These are phyloP conservation scores for Coccomyxa subellipsoidea DNA, from an alignment of 163 green algal species.

Conservation along the genomic window DNA sequence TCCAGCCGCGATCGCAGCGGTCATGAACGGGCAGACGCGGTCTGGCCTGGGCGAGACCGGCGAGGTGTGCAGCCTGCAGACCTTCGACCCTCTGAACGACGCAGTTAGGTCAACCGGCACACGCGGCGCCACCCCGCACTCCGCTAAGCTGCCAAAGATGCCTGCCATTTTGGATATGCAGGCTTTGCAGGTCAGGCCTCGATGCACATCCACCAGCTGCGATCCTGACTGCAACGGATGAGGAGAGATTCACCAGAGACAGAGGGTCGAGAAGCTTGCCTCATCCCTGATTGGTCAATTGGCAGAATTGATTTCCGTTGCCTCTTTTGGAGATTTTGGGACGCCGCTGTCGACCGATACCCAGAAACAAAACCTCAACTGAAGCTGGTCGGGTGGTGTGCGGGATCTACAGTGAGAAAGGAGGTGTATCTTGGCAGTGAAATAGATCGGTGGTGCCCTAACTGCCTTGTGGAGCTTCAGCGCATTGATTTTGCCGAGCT, in stretches of 20 bases:
- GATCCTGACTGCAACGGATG: background rate
- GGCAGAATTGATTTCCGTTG: background rate
- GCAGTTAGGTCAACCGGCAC: background rate
- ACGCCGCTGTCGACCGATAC: background rate
- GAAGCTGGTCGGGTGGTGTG: no score
- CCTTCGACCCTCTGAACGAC: constrained; percentile 3
- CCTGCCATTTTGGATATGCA: background rate
- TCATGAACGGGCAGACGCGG: constrained; percentile 1
- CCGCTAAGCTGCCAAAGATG: background rate
- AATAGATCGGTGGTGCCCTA: background rate
- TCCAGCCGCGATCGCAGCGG: constrained; percentile 1
- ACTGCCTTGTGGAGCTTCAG: background rate
- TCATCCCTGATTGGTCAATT: background rate
- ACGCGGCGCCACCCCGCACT: background rate
- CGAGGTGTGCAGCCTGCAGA: background rate
- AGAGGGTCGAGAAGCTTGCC: background rate
- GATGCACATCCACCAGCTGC: background rate
- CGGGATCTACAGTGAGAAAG: no score
- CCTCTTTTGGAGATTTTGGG: background rate
- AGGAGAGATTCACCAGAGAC: background rate
- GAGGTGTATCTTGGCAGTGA: no score
- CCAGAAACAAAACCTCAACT: no score
- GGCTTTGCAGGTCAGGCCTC: background rate
- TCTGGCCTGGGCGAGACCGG: background rate
- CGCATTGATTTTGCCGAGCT: background rate